These are phyloP conservation scores for Taxillus chinensis DNA, from an alignment of 164 flowering plant genomes.

Conservation along the genomic window DNA sequence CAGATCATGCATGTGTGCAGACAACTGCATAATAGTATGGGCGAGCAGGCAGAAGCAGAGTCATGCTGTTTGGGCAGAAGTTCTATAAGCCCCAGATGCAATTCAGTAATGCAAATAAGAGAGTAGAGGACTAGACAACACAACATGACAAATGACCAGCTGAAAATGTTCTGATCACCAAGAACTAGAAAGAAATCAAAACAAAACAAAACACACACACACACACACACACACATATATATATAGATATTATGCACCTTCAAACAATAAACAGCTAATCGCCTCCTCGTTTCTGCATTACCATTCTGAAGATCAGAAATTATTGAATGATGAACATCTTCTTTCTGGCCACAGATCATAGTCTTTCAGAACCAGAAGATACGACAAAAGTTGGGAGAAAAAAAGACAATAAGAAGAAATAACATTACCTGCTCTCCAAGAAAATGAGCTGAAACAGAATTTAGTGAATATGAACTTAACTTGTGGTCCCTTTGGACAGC, in stretches of 20 bases:
- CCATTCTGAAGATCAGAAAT: conserved; percentile 99
- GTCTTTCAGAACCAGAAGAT: too few species aligned
- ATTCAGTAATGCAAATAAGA: too few species aligned
- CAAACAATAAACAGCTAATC: conserved; percentile 97
- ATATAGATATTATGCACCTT: conserved; percentile 38
- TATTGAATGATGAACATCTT: conserved; percentile 98
- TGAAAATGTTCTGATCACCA: too few species aligned
- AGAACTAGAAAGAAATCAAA: too few species aligned
- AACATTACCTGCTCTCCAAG: conserved; percentile 80
- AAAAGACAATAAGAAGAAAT: background rate
- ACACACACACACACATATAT: background rate
- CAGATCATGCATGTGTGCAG: too few species aligned
- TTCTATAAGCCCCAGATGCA: too few species aligned
- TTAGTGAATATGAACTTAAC: conserved; percentile 91
- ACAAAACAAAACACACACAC: background rate
- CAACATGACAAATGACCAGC: too few species aligned
- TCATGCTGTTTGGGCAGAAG: too few species aligned
- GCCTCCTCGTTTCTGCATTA: conserved; percentile 95
- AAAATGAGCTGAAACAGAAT: conserved; percentile 98
- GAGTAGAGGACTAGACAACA: too few species aligned
- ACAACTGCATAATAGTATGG: too few species aligned
- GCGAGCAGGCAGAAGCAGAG: too few species aligned
- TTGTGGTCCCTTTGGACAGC: conserved; percentile 89
- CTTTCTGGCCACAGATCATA: conserved; percentile 56
- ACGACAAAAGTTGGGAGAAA: background rate